Conservation (phyloP, 164 flowering plant species). For the Annona squamosa region DNA sequence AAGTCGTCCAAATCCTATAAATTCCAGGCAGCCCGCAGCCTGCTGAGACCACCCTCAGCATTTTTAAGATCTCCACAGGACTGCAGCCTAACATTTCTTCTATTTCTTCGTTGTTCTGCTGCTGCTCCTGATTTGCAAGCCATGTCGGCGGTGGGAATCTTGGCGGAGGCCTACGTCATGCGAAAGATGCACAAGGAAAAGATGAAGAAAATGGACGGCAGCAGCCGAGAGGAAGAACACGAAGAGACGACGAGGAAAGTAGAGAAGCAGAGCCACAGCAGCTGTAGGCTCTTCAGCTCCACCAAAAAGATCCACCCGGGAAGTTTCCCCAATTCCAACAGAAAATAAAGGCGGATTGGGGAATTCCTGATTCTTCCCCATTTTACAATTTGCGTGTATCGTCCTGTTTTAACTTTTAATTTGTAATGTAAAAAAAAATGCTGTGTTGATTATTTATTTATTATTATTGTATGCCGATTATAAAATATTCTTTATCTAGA, state of each 20-base stretch:
- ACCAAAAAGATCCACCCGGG: conserved; percentile 7
- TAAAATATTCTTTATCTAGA: no score
- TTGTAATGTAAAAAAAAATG: no score
- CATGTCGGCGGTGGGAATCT: conserved; percentile 10
- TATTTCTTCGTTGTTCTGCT: neutral
- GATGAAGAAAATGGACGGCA: conserved; percentile 18
- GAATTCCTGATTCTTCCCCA: neutral
- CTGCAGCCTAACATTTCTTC: neutral
- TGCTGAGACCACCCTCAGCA: neutral
- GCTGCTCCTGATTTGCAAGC: neutral
- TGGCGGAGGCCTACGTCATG: conserved; percentile 21
- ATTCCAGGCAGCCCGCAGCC: neutral
- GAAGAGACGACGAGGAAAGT: neutral
- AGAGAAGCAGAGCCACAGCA: neutral
- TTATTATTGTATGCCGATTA: no score
- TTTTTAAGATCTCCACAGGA: neutral
- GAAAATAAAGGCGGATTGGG: neutral
- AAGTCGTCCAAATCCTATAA: conserved; percentile 9
- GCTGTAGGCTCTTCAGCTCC: neutral
- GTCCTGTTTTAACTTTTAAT: no score
- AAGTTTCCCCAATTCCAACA: neutral
- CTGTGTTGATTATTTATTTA: no score
- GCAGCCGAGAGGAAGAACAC: neutral
- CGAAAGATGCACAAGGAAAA: conserved; percentile 20
- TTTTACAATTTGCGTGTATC: no score